A percentile compares a stretch with the other conserved stretches of the same genome.
Evolutionary conservation across 2,329 filamentous ascomycete species (phyloP).

Genomic region (Corniculantispora saksenae): DNA sequence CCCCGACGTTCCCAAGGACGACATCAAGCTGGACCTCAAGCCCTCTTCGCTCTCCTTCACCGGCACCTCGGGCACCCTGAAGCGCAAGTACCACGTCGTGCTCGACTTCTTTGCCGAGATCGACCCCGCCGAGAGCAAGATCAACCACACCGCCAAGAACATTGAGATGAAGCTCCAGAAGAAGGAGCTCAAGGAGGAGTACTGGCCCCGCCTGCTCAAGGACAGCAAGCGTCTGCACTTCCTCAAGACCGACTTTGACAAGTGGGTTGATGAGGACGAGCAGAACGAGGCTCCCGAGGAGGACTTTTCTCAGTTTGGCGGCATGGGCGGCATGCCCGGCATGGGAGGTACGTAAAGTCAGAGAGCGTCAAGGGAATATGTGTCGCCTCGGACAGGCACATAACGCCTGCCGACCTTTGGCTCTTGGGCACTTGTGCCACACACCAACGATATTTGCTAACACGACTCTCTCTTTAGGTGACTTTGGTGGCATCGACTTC

Average conservation of each 20-base stretch:
- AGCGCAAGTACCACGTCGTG: conserved; percentile 81
- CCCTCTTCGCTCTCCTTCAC: conserved; percentile 76
- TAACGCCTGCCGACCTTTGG: background rate
- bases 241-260: conserved; percentile 98
- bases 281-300: conserved; percentile 88
- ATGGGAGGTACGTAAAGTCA: conserved; percentile 51
- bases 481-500: conserved; percentile 83
- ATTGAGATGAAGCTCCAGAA: conserved; percentile 91
- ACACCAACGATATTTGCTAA: background rate
- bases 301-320: conserved; percentile 68
- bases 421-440: background rate
- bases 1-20: conserved; percentile 75
- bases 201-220: conserved; percentile 95
- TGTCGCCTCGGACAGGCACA: conserved; percentile 23
- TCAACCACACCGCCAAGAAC: conserved; percentile 84
- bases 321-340: conserved; percentile 64
- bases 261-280: conserved; percentile 99
- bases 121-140: conserved; percentile 79
- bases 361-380: background rate
- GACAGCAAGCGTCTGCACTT: conserved; percentile 87
- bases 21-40: conserved; percentile 82
- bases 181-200: conserved; percentile 93
- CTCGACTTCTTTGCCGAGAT: conserved; percentile 91
- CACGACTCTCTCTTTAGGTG: conserved; percentile 41
- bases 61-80: conserved; percentile 80